Conservation (phyloP, 139 green algal genomes). For the Desmodesmus armatus region DNA sequence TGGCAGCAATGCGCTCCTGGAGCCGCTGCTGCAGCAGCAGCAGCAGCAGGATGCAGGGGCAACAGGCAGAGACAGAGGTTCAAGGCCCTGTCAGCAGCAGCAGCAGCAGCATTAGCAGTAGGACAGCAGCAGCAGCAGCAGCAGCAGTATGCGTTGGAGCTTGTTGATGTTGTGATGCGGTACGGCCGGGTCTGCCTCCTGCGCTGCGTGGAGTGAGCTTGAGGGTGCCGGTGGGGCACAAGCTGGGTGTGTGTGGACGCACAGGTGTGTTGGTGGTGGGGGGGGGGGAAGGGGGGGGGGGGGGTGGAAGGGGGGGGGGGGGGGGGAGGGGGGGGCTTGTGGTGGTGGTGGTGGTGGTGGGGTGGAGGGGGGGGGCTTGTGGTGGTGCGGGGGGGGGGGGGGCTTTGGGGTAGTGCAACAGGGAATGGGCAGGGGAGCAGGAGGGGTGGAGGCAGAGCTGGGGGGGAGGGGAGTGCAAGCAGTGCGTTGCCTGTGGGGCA, state of each 20-base stretch:
- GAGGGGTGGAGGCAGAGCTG: not conserved
- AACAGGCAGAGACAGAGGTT: too few species aligned
- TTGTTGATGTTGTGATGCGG: constrained; percentile 59
- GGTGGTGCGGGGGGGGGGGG: too few species aligned
- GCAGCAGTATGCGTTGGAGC: constrained; percentile 7
- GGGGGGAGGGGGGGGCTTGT: too few species aligned
- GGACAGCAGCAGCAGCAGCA: constrained; percentile 40
- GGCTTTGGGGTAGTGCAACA: constrained; percentile 52
- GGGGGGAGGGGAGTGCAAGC: not conserved
- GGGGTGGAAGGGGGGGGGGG: too few species aligned
- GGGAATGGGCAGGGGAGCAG: constrained; percentile 15
- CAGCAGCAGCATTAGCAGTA: not conserved
- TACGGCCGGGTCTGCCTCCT: constrained; percentile 50
- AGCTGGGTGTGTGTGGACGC: constrained; percentile 61
- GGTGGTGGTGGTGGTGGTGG: too few species aligned
- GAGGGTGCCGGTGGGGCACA: constrained; percentile 45
- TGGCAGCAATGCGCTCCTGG: not conserved
- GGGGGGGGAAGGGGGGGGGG: too few species aligned
- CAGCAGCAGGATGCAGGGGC: constrained; percentile 14
- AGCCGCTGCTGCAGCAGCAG: not conserved
- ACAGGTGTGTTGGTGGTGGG: too few species aligned
- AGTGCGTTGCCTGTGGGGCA: constrained; percentile 38
- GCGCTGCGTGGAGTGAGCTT: constrained; percentile 62
- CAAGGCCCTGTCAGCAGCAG: too few species aligned
- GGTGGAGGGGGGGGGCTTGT: too few species aligned